Evolutionary conservation across 495 filamentous ascomycete genomes (phyloP).

Genomic region (Neurospora sp.): DNA sequence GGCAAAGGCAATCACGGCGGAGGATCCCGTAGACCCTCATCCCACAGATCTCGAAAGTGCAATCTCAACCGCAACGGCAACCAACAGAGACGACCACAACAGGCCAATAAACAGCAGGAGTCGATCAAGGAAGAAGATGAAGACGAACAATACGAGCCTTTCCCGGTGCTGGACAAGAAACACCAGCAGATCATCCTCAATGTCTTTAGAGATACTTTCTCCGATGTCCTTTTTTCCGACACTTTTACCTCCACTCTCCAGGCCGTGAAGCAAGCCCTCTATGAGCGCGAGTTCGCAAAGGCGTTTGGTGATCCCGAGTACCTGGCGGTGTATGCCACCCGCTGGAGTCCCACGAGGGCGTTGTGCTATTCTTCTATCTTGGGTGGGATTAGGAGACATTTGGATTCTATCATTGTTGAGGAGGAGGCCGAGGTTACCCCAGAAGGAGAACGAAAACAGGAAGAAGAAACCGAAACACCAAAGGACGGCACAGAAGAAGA

Average conservation of each 20-base stretch:
- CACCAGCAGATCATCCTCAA: conserved; percentile 70
- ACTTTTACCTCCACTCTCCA: conserved; percentile 49
- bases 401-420: conserved; percentile 14
- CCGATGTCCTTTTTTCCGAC: conserved; percentile 26
- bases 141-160: conserved; percentile 5
- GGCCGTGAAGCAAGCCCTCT: conserved; percentile 72
- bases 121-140: conserved; percentile 4
- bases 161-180: conserved; percentile 12
- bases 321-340: conserved; percentile 69
- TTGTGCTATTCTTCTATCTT: conserved; percentile 69
- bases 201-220: conserved; percentile 59
- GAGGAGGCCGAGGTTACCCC: not conserved
- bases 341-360: conserved; percentile 78
- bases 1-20: not conserved
- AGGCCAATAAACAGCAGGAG: not conserved
- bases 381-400: conserved; percentile 30
- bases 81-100: not conserved
- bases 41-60: not conserved
- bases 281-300: conserved; percentile 67
- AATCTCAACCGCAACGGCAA: not conserved
- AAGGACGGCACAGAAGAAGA: not conserved
- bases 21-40: not conserved
- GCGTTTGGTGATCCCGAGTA: conserved; percentile 65
- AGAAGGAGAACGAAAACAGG: conserved; percentile 3
- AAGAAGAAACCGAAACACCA: not conserved